A percentile compares a stretch with the other conserved stretches of the same genome.
Conservation (phyloP, 2,329 filamentous ascomycete species). For the Chaetomium strumarium region DNA sequence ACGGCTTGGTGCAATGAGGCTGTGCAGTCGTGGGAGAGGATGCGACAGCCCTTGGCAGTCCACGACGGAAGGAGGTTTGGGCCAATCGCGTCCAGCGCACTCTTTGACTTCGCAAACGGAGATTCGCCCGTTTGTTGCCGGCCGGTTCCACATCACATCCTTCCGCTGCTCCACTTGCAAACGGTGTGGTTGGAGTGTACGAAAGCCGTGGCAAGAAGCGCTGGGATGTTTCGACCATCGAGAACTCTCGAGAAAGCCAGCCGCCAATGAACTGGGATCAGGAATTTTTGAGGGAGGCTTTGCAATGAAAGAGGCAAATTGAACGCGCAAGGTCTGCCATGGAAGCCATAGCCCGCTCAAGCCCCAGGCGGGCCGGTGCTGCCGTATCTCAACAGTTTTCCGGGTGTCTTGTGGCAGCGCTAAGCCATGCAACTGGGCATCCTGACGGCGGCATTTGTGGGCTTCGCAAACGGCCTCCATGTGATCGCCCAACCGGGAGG, state of each 20-base stretch:
- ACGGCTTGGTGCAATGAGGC: constrained; percentile 5
- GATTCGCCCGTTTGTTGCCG: neutral
- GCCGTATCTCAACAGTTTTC: constrained; percentile 6
- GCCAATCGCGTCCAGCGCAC: neutral
- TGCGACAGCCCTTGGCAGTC: too few species aligned
- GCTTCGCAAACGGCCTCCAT: constrained; percentile 12
- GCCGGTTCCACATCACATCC: neutral
- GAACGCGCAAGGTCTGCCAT: constrained; percentile 2
- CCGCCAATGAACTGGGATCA: neutral
- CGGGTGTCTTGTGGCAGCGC: constrained; percentile 5
- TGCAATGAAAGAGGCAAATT: neutral
- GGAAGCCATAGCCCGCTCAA: neutral
- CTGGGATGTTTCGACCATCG: neutral
- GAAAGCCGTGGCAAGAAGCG: constrained; percentile 5
- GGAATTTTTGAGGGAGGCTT: neutral
- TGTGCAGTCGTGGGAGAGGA: constrained; percentile 7
- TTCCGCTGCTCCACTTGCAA: neutral
- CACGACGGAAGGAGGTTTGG: too few species aligned
- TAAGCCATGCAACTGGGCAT: constrained; percentile 18
- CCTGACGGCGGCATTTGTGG: neutral
- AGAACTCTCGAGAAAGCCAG: neutral
- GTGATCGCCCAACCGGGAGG: constrained; percentile 7
- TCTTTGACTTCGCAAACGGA: neutral
- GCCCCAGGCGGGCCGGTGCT: neutral
- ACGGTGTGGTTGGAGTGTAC: neutral